phyloP scores from a whole-genome alignment of 352 stramenopile species.

The Phytophthora pistaciae region DNA sequence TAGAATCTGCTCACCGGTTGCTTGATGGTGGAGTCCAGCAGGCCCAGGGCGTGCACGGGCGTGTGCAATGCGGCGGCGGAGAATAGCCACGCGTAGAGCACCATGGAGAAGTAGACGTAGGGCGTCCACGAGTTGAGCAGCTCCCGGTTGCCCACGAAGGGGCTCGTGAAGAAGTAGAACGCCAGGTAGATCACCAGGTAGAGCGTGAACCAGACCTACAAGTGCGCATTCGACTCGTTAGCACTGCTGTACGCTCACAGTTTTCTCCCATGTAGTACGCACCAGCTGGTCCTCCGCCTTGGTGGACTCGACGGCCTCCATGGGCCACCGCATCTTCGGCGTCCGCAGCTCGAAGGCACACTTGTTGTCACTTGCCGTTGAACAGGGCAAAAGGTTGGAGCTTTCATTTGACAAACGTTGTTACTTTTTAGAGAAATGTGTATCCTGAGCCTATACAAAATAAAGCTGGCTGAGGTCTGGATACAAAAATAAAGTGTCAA shows the following conservation, averaged over 20 bases:
- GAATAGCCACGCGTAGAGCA: constrained; percentile 86
- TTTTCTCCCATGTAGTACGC: neutral
- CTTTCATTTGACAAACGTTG: no score
- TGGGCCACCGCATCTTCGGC: constrained; percentile 20
- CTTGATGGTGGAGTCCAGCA: constrained; percentile 86
- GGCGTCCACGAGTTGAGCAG: constrained; percentile 87
- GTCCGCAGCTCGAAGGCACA: no score
- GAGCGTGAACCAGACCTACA: constrained; percentile 85
- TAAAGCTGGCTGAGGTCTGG: no score
- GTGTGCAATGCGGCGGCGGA: constrained; percentile 80
- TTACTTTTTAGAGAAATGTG: no score
- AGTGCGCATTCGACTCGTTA: constrained; percentile 12
- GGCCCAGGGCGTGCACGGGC: constrained; percentile 71
- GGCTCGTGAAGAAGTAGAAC: constrained; percentile 92
- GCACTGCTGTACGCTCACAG: neutral
- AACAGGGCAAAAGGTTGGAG: no score
- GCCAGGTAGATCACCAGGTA: constrained; percentile 84
- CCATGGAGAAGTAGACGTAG: constrained; percentile 91
- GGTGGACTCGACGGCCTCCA: constrained; percentile 30
- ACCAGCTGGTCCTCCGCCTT: constrained; percentile 54
- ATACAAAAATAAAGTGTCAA: no score
- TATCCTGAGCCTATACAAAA: no score
- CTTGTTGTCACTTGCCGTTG: no score
- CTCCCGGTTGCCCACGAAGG: constrained; percentile 87
- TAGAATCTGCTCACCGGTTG: constrained; percentile 61